Evolutionary conservation across 305 asterid genomes (phyloP).

Genomic region (Striga hermonthica): DNA sequence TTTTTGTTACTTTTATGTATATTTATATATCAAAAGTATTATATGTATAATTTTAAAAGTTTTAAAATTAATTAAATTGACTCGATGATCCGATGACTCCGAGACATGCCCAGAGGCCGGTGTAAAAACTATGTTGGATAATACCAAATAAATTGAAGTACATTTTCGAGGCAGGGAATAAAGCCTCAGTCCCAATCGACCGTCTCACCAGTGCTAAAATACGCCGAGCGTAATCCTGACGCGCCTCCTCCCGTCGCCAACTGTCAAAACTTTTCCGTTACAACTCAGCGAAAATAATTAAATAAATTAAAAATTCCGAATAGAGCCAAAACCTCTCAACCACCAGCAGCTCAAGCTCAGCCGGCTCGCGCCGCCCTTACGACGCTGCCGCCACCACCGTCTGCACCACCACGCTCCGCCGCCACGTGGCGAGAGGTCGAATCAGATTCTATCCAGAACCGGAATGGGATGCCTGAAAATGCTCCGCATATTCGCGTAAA

Average conservation of each 20-base stretch:
- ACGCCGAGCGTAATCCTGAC: constrained; percentile 23
- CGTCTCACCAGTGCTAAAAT: constrained; percentile 28
- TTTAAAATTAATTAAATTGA: too few relatives aligned
- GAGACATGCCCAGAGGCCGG: too few relatives aligned
- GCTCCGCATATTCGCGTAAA: constrained; percentile 14
- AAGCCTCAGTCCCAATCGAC: constrained; percentile 28
- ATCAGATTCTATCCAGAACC: constrained; percentile 27
- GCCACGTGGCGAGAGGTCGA: constrained; percentile 42
- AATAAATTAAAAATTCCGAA: neutral
- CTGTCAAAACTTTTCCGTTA: constrained; percentile 37
- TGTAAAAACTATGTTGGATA: too few relatives aligned
- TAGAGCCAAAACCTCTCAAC: constrained; percentile 11
- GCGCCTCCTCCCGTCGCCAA: constrained; percentile 12
- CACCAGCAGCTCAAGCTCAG: constrained; percentile 23
- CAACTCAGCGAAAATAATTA: neutral
- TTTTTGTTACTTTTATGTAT: too few relatives aligned
- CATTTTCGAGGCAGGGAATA: constrained; percentile 30
- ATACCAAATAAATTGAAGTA: constrained; percentile 12
- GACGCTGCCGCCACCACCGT: constrained; percentile 25
- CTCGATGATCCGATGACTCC: too few relatives aligned
- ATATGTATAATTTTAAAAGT: too few relatives aligned
- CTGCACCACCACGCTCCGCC: constrained; percentile 30
- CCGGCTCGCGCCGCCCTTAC: constrained; percentile 2
- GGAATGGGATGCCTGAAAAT: constrained; percentile 17
- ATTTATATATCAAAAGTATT: too few relatives aligned